Evolutionary conservation across 306 rosid species (phyloP), one percentile per base, ranked within the genome.

Genomic region (Comarum palustre): DNA sequence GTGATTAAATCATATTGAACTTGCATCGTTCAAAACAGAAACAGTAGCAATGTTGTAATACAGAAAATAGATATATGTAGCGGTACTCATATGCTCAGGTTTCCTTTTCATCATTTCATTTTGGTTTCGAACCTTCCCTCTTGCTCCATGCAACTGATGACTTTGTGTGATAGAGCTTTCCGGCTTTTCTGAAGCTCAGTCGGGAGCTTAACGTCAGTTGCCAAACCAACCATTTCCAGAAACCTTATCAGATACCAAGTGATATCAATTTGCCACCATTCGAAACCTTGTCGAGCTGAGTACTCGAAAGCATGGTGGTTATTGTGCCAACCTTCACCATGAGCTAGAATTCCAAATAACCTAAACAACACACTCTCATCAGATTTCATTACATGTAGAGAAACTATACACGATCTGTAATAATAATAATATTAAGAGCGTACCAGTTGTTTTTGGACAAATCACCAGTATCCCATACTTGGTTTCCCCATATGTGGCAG

Each of bases 251-350:
- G 81, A 22, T 80, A 87, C 98, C 96, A 92, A 72, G 98, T 90
- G 85, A 86, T 76, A 84, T 92, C 98, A 32, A 92, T 43, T 73
- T 92, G 87, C 96, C 98, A 92, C 98, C 98, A 92, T 78, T 90
- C 88, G 3, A 92, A 71, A 57, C 98, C 98, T 62, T 92, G 98
- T 66, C 98, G 51, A 38, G 98, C 96, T n/a, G 98, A 92, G 79
- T 69, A 88, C 82, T 92, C 98, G 68, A 92, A 92, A 6, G 98
- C 98, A 51, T 92, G 98, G 80, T 92, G 98, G 50, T 90, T 92
- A 68, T 92, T 92, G 61, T 92, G 97, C 96, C 96, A 92, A 55
- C 97, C 97, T 63, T 90, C 96, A 36, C 97, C 97, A 82, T 86
- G 88, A 66, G 96, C 88, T 71, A 92, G 87, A 74, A 92, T 41